phyloP scores from a whole-genome alignment of 2,329 filamentous ascomycete genomes.

The Dendrostoma leiphaemia region DNA sequence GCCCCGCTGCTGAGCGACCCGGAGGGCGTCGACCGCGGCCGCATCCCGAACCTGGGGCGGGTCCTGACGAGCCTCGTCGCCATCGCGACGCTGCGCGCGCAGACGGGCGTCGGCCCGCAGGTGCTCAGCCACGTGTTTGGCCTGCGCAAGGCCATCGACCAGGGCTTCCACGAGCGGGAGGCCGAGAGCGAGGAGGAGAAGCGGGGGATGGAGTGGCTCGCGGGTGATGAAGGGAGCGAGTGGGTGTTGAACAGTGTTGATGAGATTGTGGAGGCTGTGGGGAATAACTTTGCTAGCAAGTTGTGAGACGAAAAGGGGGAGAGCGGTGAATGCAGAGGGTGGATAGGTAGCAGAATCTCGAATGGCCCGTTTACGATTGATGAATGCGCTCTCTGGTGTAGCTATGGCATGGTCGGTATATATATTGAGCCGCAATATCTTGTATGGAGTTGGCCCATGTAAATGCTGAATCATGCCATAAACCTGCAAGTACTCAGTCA shows the following conservation, averaged over 20 bases:
- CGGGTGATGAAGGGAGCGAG: conserved; percentile 43
- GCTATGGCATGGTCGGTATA: too few relatives aligned
- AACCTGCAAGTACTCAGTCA: too few relatives aligned
- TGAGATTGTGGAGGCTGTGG: conserved; percentile 43
- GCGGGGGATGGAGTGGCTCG: conserved; percentile 40
- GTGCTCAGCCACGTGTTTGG: conserved; percentile 81
- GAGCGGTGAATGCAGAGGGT: too few relatives aligned
- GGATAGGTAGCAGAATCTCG: too few relatives aligned
- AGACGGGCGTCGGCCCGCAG: conserved; percentile 81
- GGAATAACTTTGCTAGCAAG: conserved; percentile 38
- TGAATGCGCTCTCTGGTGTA: too few relatives aligned
- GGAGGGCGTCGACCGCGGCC: conserved; percentile 37
- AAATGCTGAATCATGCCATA: too few relatives aligned
- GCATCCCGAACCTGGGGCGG: conserved; percentile 58
- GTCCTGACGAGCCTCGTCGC: conserved; percentile 72
- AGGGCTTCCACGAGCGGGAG: conserved; percentile 17
- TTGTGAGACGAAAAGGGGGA: conserved; percentile 17
- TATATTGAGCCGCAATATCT: too few relatives aligned
- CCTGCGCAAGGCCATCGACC: conserved; percentile 68
- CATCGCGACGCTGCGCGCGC: conserved; percentile 71
- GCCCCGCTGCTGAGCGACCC: conserved; percentile 72
- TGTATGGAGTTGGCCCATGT: too few relatives aligned
- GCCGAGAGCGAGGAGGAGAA: conserved; percentile 27
- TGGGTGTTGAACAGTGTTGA: conserved; percentile 47
- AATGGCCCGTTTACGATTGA: too few relatives aligned